phyloP scores from a whole-genome alignment of 2,329 filamentous ascomycete genomes.

The Coleophoma crateriformis region DNA sequence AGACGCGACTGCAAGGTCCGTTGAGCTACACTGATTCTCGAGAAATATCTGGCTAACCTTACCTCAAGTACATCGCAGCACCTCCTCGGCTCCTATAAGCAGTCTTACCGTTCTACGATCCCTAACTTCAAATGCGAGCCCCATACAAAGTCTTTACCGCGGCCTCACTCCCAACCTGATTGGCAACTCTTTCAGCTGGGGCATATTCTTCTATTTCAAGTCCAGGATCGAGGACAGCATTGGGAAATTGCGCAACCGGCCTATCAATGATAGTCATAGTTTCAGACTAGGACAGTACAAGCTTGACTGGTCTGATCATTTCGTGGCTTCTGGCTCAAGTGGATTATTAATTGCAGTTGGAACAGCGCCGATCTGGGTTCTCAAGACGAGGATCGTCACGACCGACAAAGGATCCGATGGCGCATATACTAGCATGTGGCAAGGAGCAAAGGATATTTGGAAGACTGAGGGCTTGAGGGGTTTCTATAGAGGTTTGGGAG shows the following conservation, averaged over 20 bases:
- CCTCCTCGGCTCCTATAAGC: constrained; percentile 34
- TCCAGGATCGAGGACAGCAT: constrained; percentile 42
- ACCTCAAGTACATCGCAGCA: constrained; percentile 44
- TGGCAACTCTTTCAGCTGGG: constrained; percentile 88
- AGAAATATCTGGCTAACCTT: constrained; percentile 6
- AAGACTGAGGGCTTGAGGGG: constrained; percentile 67
- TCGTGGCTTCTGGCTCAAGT: constrained; percentile 64
- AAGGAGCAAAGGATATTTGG: constrained; percentile 64
- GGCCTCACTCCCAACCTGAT: constrained; percentile 86
- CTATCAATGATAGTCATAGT: not conserved
- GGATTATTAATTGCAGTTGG: constrained; percentile 73
- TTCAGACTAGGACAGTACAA: constrained; percentile 2
- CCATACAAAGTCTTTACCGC: constrained; percentile 72
- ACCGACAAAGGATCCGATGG: constrained; percentile 68
- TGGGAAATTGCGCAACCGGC: constrained; percentile 14
- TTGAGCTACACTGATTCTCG: constrained; percentile 13
- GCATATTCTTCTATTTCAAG: constrained; percentile 82
- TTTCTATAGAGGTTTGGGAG: constrained; percentile 82
- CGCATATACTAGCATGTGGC: constrained; percentile 74
- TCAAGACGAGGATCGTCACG: constrained; percentile 95
- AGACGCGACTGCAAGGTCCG: constrained; percentile 87
- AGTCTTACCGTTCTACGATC: constrained; percentile 46
- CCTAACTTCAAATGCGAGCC: constrained; percentile 40
- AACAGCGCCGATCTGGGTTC: constrained; percentile 96
- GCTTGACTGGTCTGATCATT: constrained; percentile 58